Conservation (phyloP, 352 stramenopile genomes). For the Pythium phragmitis region DNA sequence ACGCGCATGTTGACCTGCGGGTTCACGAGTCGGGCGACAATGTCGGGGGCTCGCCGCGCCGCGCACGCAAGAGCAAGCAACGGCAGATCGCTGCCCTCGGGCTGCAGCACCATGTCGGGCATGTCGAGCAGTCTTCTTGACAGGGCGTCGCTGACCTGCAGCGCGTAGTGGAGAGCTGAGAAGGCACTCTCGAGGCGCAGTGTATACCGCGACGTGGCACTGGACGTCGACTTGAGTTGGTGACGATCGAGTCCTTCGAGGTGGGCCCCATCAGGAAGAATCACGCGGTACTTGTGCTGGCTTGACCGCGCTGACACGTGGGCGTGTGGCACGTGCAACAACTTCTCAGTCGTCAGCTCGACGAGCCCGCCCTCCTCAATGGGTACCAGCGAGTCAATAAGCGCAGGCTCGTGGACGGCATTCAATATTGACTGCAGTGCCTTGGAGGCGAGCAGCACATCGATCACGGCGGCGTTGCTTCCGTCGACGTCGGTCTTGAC, state of each 20-base stretch:
- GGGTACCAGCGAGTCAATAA: conserved; percentile 43
- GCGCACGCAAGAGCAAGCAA: conserved; percentile 56
- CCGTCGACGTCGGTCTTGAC: conserved; percentile 40
- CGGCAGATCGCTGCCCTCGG: conserved; percentile 56
- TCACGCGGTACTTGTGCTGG: conserved; percentile 54
- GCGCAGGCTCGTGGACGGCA: conserved; percentile 51
- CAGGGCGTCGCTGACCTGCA: conserved; percentile 49
- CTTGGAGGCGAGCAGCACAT: conserved; percentile 38
- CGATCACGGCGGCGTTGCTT: conserved; percentile 48
- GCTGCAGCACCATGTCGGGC: conserved; percentile 31
- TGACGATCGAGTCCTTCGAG: conserved; percentile 39
- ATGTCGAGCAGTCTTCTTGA: conserved; percentile 35
- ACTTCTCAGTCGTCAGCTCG: conserved; percentile 22
- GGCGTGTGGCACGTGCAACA: conserved; percentile 29
- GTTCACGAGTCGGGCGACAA: conserved; percentile 46
- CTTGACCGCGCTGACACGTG: conserved; percentile 47
- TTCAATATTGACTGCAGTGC: conserved; percentile 33
- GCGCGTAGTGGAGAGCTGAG: conserved; percentile 55
- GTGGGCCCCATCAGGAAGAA: conserved; percentile 47
- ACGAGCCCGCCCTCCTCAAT: conserved; percentile 36
- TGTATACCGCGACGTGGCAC: conserved; percentile 32
- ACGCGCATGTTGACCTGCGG: conserved; percentile 61
- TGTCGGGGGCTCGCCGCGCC: conserved; percentile 37
- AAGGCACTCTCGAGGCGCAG: conserved; percentile 54
- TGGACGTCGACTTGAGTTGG: conserved; percentile 28